Evolutionary conservation across 1,139 yeast genomes (phyloP).

Genomic region (Schwanniomyces etchellsii): DNA sequence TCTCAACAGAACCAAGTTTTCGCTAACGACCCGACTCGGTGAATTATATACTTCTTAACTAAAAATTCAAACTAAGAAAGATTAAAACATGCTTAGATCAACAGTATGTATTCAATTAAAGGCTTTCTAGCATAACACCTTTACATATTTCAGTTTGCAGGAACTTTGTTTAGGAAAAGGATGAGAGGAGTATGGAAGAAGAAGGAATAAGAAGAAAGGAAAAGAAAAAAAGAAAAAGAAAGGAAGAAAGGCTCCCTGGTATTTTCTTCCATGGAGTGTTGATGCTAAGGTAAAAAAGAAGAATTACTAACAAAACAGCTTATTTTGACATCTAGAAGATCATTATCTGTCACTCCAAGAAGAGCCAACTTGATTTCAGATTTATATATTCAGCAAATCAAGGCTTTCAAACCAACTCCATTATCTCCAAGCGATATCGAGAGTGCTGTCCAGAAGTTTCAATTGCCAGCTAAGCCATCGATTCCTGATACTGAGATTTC

Average conservation of each 20-base stretch:
- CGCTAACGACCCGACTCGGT: constrained; percentile 1
- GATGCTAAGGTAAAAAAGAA: background rate
- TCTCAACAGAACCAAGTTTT: too few relatives aligned
- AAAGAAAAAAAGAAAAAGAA: too few relatives aligned
- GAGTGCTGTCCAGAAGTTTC: constrained; percentile 77
- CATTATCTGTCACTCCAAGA: constrained; percentile 40
- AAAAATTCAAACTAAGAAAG: background rate
- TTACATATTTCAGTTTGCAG: too few relatives aligned
- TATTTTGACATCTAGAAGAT: constrained; percentile 34
- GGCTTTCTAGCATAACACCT: too few relatives aligned
- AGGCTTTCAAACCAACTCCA: constrained; percentile 82
- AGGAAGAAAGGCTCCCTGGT: too few relatives aligned
- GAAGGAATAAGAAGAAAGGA: too few relatives aligned
- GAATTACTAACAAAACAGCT: constrained; percentile 18
- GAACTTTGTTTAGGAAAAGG: too few relatives aligned
- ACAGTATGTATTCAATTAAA: background rate
- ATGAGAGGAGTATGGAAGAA: too few relatives aligned
- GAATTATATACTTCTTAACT: background rate
- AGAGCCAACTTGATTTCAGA: constrained; percentile 70
- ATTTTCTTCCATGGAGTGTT: too few relatives aligned
- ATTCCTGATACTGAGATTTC: constrained; percentile 71
- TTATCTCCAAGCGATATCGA: constrained; percentile 69
- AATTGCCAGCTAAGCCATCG: constrained; percentile 68
- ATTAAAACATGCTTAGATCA: background rate
- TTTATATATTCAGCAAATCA: constrained; percentile 80